Base-by-base conservation (phyloP, 2,329 filamentous ascomycete genomes). In the Claviceps maximensis region DNA sequence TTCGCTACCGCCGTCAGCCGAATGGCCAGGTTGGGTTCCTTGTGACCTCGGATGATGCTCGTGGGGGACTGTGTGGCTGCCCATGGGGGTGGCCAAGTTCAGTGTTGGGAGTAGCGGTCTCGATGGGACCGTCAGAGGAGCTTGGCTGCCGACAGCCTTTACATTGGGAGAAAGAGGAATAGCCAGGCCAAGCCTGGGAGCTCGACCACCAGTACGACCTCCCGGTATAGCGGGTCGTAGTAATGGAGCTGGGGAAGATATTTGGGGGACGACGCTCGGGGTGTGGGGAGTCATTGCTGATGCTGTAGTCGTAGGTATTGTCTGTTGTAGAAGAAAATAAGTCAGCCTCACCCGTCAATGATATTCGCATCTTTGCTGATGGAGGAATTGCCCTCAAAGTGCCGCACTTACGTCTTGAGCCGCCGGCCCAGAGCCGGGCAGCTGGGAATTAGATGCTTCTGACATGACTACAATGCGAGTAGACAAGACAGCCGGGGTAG, bases 101-200 rank as follows among this genome's bases (percentile, higher is more conserved):
- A 96, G 76, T 55, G 84, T 84, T n/a, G 89, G 89, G 29, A 87
- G 80, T 25, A 82, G 73, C 25, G 87, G 68, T 53, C 69, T 65
- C 27, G 67, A 61, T 4, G 61, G 64, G 61, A 62, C 65, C 60
- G 64, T 63, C 58, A 56, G 67, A 19, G 57, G 51, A 13, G 59
- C 48, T 70, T 62, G 75, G 59, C 74, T 76, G 59, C 78, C 79
- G 50, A 93, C 81, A 2, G 90, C 83, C 67, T 90, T 88, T 57
- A 77, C 84, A 70, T 82, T 91, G 49, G 89, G 87, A 38, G 89
- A 95, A 1, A 87, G 83, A 40, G 91, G 91, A 54, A 97, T 97
- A 47, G 90, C 87, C 53, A 97, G 80, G 46, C 89, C 91, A 54
- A 97, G 78, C 61, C 86, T 83, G 29, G 89, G 89, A 51, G 85